Base-by-base conservation (phyloP, 495 filamentous ascomycete species). In the Trypethelium eluteriae region DNA sequence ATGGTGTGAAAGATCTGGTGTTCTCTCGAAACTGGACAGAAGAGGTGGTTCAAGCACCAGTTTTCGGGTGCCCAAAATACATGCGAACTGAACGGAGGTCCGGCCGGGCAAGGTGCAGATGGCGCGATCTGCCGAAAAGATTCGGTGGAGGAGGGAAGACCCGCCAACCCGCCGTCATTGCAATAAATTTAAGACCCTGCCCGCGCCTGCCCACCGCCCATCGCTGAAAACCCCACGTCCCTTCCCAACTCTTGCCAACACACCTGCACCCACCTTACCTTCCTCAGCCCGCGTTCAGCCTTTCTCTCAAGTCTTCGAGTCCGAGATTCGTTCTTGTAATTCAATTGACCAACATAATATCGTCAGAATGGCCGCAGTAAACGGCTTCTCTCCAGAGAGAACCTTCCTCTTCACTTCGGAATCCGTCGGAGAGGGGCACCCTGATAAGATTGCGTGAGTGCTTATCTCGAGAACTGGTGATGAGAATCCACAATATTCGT, bases 341-440 rank as follows among this genome's bases (percentile, higher is more conserved):
- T 9, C 53, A 59, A 59, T 36, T 36, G 11, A 11, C 32, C 3
- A 59, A 9, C n/a, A 59, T 36, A 11, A 36, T 36, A 25, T 18
- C 32, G 53, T 14, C 32, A 59, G 36, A 32, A 59, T 59, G 53
- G 53, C 53, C 10, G 53, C 14, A 36, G 53, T 59, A 7, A 59
- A 59, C 14, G 53, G 53, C 32, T 35, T 14, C 10, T 7, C n/a
- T 7, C 53, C n/a, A 3, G 32, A 59, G 53, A 11, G 32, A 7
- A 59, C 90, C 72, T 98, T 96, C 84, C 87, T 97, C 72, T 98
- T 98, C 89, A 98, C 93, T 79, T 98, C 93, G 79, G 94, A 98
- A 81, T 96, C 92, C 49, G 94, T 98, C 74, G 93, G 93, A 76
- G 92, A 96, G 83, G 94, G 94, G 14, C 72, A 74, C 53, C 72